phyloP scores from a whole-genome alignment of 257 asterid species.

The Scutellaria baicalensis region DNA sequence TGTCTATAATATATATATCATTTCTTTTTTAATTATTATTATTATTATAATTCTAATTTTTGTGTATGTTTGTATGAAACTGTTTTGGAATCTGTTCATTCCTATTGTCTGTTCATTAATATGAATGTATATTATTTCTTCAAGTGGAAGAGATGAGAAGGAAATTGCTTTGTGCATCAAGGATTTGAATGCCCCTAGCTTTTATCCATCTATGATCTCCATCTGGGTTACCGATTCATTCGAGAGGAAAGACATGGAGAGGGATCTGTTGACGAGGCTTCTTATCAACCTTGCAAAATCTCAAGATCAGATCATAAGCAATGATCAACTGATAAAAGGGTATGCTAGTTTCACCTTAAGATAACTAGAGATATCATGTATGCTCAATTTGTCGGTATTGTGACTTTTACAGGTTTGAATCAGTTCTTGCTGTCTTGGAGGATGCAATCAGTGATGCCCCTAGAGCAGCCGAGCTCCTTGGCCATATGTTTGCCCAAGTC shows the following conservation, averaged over 20 bases:
- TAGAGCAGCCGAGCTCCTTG: constrained; percentile 55
- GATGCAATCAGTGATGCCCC: constrained; percentile 75
- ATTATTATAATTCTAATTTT: neutral
- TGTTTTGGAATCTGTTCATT: neutral
- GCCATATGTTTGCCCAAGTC: constrained; percentile 39
- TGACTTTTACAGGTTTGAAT: constrained; percentile 42
- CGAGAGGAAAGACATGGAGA: constrained; percentile 81
- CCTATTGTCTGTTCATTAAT: neutral
- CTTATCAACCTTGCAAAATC: constrained; percentile 55
- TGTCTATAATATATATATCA: too few relatives aligned
- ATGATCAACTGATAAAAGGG: constrained; percentile 76
- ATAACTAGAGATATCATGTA: constrained; percentile 28
- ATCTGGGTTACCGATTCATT: constrained; percentile 84
- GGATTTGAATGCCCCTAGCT: constrained; percentile 68
- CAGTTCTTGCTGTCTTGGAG: constrained; percentile 49
- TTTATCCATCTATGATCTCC: constrained; percentile 77
- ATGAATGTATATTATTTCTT: constrained; percentile 1
- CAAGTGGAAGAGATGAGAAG: constrained; percentile 77
- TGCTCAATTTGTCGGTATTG: neutral
- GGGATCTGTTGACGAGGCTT: constrained; percentile 75
- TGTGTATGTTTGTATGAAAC: too few relatives aligned
- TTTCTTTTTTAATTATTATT: too few relatives aligned
- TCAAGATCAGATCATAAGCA: constrained; percentile 39
- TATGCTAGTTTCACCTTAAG: constrained; percentile 7
- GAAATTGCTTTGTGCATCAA: constrained; percentile 79